Evolutionary conservation across 2,329 filamentous ascomycete species (phyloP).

Genomic region (Colletotrichum chlorophyti): DNA sequence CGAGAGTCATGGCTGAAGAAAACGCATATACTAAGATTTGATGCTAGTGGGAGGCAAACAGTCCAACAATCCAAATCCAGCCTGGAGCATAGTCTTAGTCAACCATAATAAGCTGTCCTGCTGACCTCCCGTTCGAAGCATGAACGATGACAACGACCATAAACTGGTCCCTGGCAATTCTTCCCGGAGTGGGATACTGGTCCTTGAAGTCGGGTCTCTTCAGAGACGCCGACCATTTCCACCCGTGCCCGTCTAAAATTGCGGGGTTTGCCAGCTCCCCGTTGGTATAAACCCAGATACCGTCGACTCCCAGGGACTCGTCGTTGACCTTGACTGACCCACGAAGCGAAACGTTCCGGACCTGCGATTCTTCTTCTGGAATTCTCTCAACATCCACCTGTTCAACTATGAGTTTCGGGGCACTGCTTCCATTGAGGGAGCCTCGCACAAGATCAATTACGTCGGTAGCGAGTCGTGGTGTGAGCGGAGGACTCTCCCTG

Average conservation of each 20-base stretch:
- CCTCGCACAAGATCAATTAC: not conserved
- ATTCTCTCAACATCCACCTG: not conserved
- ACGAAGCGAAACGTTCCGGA: not conserved
- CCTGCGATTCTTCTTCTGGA: not conserved
- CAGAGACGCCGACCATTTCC: constrained; percentile 1
- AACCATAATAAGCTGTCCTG: not conserved
- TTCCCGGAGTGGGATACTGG: not conserved
- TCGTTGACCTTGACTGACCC: not conserved
- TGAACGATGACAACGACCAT: constrained; percentile 7
- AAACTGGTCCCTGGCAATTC: constrained; percentile 2
- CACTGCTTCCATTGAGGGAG: not conserved
- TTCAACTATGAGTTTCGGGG: not conserved
- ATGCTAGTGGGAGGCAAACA: too few relatives aligned
- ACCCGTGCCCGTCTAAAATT: not conserved
- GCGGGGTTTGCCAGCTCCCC: not conserved
- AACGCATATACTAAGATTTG: too few relatives aligned
- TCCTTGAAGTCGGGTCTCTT: not conserved
- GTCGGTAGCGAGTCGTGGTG: not conserved
- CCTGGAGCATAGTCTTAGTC: too few relatives aligned
- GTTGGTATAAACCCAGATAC: not conserved
- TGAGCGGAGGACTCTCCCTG: not conserved
- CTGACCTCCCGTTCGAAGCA: not conserved
- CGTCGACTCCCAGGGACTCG: not conserved
- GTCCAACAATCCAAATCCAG: too few relatives aligned
- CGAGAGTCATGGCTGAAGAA: too few relatives aligned